Evolutionary conservation across 2,329 filamentous ascomycete genomes (phyloP), one percentile per base, ranked within the genome.

Genomic region (Colletotrichum endophyticum): DNA sequence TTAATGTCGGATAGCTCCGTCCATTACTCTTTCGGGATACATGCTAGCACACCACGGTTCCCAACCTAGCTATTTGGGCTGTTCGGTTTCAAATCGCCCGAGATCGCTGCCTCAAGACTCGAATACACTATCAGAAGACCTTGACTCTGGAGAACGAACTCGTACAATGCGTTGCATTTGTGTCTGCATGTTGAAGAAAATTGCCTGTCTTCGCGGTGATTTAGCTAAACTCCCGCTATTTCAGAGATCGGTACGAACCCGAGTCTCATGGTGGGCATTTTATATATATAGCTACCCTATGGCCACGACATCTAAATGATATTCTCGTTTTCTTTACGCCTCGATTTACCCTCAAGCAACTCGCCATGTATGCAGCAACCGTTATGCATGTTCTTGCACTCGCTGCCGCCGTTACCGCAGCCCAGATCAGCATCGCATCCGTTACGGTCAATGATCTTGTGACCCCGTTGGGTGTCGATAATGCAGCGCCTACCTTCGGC

Each of bases 261-360:
- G 9, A n/a, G 6, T 49, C 39, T n/a, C 39, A 49, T 49, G 2
- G 4, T 49, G 39, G 3, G 19, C 39, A n/a, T 49, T 9, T 49
- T 9, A 2, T 49, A 49, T 6, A 49, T 49, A 19, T 49, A 12
- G 0, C 19, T 9, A 49, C n/a, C n/a, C n/a, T n/a, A 49, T n/a
- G 19, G 6, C 6, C 9, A 49, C 5, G 1, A 49, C 19, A n/a
- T n/a, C 3, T 49, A 2, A 2, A n/a, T n/a, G 9, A 1, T 2
- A 12, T 11, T 44, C 19, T 44, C 19, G 9, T 4, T 11, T 44
- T 44, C 19, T 44, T 19, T 3, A 44, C 39, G 19, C 19, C 39
- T n/a, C 1, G 3, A 5, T 11, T n/a, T 19, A 44, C 19, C 39
- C 39, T n/a, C 9, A 44, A 44, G 19, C 2, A 11, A n/a, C 3